Conservation (phyloP, 2,329 filamentous ascomycete species). For the Calonectria hongkongensis region DNA sequence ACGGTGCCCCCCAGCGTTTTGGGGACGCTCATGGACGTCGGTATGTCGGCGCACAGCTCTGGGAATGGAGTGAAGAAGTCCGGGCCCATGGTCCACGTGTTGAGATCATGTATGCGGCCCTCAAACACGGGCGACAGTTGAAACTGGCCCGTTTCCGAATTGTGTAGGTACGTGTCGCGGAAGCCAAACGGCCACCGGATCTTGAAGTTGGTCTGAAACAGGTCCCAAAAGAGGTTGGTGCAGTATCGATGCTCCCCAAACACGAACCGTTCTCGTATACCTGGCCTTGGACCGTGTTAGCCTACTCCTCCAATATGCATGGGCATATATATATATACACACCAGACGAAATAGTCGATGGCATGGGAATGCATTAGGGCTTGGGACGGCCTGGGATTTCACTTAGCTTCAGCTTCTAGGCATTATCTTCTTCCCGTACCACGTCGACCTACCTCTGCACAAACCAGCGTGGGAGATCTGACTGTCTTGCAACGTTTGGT, state of each 20-base stretch:
- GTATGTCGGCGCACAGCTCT: conserved; percentile 58
- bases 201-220: conserved; percentile 49
- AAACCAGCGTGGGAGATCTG: conserved; percentile 53
- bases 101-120: conserved; percentile 53
- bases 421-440: neutral
- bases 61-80: conserved; percentile 55
- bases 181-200: conserved; percentile 54
- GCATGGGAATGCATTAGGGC: conserved; percentile 54
- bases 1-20: neutral
- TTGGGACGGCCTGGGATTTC: conserved; percentile 52
- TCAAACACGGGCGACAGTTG: conserved; percentile 53
- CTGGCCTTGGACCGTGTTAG: conserved; percentile 49
- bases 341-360: conserved; percentile 59
- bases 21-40: conserved; percentile 19
- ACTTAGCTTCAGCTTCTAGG: conserved; percentile 1
- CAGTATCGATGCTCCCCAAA: conserved; percentile 58
- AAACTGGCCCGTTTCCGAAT: conserved; percentile 51
- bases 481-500: conserved; percentile 45
- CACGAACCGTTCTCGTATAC: conserved; percentile 55
- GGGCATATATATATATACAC: conserved; percentile 13
- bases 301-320: accelerated
- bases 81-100: conserved; percentile 54
- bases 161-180: conserved; percentile 53
- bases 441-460: conserved; percentile 48
- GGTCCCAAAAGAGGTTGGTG: conserved; percentile 55